Evolutionary conservation across 2,329 filamentous ascomycete species (phyloP), one percentile per base, ranked within the genome.

Genomic region (Calycina herbarum): DNA sequence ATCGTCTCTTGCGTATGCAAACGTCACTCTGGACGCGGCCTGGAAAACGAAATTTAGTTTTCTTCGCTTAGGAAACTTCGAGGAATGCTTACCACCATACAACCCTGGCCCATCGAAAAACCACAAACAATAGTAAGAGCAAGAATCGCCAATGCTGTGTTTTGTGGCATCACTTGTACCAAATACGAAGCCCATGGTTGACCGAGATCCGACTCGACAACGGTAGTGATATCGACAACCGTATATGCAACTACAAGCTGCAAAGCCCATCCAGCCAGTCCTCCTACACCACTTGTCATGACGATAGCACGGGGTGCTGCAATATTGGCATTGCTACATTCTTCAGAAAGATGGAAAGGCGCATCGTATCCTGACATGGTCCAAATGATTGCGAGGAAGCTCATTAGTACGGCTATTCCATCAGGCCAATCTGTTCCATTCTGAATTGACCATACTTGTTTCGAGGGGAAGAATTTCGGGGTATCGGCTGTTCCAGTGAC

Each of bases 331-430:
- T 92, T 92, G 66, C 86, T 88, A 76, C 89, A 92, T 76, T 93
- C 89, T 73, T 93, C 89, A 3, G 86, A 84, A n/a, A 92, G 77
- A 77, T 92, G 89, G 75, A 92, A 92, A 0, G 89, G 86, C 0
- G 83, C 83, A 75, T 91, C 88, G 73, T 90, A 90, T 51, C 88
- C 87, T 5, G 82, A 82, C 83, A 88, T 88, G 5, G 87, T 89
- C 87, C 87, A 90, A 68, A 90, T 89, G 40, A 90, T 88, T 33
- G 84, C 83, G 56, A 90, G 83, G 74, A 92, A 93, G 27, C 83
- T 86, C 89, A 92, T 91, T 31, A 92, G 79, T 0, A 92, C 82
- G 0, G 87, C 84, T 24, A 92, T 79, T 20, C 89, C 89, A 63
- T 87, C 82, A 0, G 89, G 88, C 73, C 85, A 92, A 57, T 87